Evolutionary conservation across 306 rosid genomes (phyloP), one percentile per base, ranked within the genome.

Genomic region (Alnus rubra): DNA sequence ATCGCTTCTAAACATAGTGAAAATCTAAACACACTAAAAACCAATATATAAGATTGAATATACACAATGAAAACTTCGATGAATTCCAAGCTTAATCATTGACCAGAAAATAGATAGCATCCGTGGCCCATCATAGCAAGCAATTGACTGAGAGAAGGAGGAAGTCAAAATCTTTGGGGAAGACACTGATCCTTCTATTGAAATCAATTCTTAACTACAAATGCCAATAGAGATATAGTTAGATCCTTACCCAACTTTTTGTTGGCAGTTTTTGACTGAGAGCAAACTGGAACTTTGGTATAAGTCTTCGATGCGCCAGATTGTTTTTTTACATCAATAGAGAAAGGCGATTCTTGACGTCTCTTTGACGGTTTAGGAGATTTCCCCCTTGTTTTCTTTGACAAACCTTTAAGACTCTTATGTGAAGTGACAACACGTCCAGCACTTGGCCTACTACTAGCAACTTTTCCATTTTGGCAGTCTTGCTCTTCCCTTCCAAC

Each of bases 191-290:
- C 51, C 52, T 39, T 39, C 71, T 11, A 70, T 59, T 76, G 68
- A 76, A 84, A 51, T 70, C 64, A 45, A 51, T 73, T 50, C 60
- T 59, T 42, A 42, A 70, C 47, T 44, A 67, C 48, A 19, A 49
- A 53, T 70, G 74, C 53, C 39, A 80, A 19, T 71, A 67, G 39
- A 68, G 28, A 82, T 52, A 69, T 19, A 78, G 82, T 84, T 69
- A 71, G 63, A 81, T 76, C 71, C 94, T 90, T 87, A 94, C 98
- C 97, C 88, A 79, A 77, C 83, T 82, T 88, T 82, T 89, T 90
- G 81, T 75, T 78, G 62, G 88, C 80, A 69, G 83, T 79, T 78
- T 91, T 91, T 6, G 94, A 79, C 76, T 80, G 90, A 81, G 94
- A 74, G 83, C 79, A 78, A 87, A 78, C 76, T 59, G 89, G 79